phyloP scores from a whole-genome alignment of 2,329 filamentous ascomycete genomes.

The Alternaria longipes region DNA sequence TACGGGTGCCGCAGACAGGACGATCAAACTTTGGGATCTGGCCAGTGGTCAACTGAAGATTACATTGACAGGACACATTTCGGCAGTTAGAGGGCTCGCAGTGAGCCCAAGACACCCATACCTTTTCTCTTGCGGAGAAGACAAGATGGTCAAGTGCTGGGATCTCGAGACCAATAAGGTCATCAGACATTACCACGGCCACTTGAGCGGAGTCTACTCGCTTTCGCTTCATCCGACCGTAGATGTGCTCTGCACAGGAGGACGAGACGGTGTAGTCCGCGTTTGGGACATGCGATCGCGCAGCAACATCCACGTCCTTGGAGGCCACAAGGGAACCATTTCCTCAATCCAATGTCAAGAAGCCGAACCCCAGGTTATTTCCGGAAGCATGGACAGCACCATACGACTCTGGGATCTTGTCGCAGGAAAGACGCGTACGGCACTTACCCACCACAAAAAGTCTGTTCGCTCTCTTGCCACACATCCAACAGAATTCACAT shows the following conservation, averaged over 20 bases:
- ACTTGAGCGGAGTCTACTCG: conserved; percentile 94
- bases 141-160: conserved; percentile 99
- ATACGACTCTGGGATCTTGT: conserved; percentile 85
- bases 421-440: conserved; percentile 94
- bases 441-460: conserved; percentile 98
- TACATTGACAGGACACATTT: conserved; percentile 45
- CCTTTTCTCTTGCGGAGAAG: conserved; percentile 95
- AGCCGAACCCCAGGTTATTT: conserved; percentile 94
- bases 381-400: conserved; percentile 80
- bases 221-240: conserved; percentile 92
- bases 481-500: conserved; percentile 95
- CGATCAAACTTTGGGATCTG: conserved; percentile 97
- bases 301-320: conserved; percentile 92
- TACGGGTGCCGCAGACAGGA: conserved; percentile 87
- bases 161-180: conserved; percentile 99
- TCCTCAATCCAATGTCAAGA: conserved; percentile 92
- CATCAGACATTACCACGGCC: conserved; percentile 84
- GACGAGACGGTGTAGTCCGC: conserved; percentile 89
- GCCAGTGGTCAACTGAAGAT: conserved; percentile 70
- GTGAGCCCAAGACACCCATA: conserved; percentile 95
- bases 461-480: conserved; percentile 84
- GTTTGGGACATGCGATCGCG: conserved; percentile 98
- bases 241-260: conserved; percentile 93
- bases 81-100: conserved; percentile 70
- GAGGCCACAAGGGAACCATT: conserved; percentile 90